Evolutionary conservation across 2,329 filamentous ascomycete genomes (phyloP), one percentile per base, ranked within the genome.

Genomic region (Colletotrichum tropicicola): DNA sequence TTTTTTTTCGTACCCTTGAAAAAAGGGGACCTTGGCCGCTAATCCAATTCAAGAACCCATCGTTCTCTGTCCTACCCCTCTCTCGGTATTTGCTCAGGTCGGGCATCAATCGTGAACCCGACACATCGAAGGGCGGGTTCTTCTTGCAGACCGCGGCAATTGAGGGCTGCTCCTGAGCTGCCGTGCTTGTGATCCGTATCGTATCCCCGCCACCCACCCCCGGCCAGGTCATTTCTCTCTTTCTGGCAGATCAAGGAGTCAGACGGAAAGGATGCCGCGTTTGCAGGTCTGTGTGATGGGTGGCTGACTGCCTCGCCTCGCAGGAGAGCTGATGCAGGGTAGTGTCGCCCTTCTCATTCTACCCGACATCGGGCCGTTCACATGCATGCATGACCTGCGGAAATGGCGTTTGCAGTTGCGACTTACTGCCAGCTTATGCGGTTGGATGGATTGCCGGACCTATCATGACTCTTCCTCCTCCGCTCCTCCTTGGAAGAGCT

Each of bases 61-160:
- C 32, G n/a, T 35, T 13, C 12, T 35, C 32, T 35, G 17, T 15
- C 17, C 23, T 35, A 17, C 41, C 53, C 53, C 41, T 39, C n/a
- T 37, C 43, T 35, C 43, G 17, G 43, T 44, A n/a, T 35, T n/a
- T 32, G 19, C 21, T 13, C 13, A 12, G 19, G 28, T 57, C 30
- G 54, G 54, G 54, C 54, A 57, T 35, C 54, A 57, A 57, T 48
- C 19, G 43, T 57, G 4, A 53, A 25, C 52, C 52, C 52, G 28
- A 54, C 35, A 28, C 48, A 7, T 13, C 9, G 25, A 43, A 12
- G 28, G 10, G 32, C 47, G 17, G 10, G 15, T 19, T 44, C 12
- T 53, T n/a, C n/a, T n/a, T n/a, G n/a, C n/a, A n/a, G 32, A 39
- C 51, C 35, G 51, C 49, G 37, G 35, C 35, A 54, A 28, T 41